Conservation (phyloP, 2,329 filamentous ascomycete genomes). For the Fusarium verrucosum region DNA sequence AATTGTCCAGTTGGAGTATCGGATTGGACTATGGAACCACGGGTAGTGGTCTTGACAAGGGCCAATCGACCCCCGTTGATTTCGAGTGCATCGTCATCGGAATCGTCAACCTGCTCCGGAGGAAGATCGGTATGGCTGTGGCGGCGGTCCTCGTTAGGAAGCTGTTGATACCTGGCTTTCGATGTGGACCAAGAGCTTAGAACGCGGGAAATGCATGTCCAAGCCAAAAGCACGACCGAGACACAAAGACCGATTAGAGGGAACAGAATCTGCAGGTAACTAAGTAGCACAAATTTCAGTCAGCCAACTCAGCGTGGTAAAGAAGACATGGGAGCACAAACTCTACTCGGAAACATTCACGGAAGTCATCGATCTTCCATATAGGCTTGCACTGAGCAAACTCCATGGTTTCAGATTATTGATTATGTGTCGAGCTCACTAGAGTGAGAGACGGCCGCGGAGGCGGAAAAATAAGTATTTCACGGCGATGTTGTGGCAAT, state of each 20-base stretch:
- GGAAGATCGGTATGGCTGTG: constrained; percentile 63
- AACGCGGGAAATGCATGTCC: constrained; percentile 65
- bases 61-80: constrained; percentile 66
- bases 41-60: constrained; percentile 68
- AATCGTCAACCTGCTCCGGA: constrained; percentile 54
- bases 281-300: constrained; percentile 34
- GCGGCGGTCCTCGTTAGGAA: constrained; percentile 57
- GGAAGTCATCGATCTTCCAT: constrained; percentile 72
- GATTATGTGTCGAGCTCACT: constrained; percentile 29
- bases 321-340: constrained; percentile 55
- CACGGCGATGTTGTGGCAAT: constrained; percentile 15
- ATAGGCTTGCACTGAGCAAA: constrained; percentile 65
- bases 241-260: constrained; percentile 75
- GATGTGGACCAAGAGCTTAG: constrained; percentile 58
- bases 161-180: constrained; percentile 63
- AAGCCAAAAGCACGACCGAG: constrained; percentile 73
- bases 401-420: constrained; percentile 50
- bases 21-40: constrained; percentile 72
- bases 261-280: constrained; percentile 72
- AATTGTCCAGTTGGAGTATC: constrained; percentile 80
- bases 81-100: constrained; percentile 68
- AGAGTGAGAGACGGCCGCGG: constrained; percentile 17
- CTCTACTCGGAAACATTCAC: constrained; percentile 72
- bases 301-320: constrained; percentile 6
- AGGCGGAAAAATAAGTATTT: constrained; percentile 18